These are phyloP conservation scores for Polytrichum formosum DNA, from an alignment of 225 moss, liverwort and hornwort genomes.

Conservation along the genomic window DNA sequence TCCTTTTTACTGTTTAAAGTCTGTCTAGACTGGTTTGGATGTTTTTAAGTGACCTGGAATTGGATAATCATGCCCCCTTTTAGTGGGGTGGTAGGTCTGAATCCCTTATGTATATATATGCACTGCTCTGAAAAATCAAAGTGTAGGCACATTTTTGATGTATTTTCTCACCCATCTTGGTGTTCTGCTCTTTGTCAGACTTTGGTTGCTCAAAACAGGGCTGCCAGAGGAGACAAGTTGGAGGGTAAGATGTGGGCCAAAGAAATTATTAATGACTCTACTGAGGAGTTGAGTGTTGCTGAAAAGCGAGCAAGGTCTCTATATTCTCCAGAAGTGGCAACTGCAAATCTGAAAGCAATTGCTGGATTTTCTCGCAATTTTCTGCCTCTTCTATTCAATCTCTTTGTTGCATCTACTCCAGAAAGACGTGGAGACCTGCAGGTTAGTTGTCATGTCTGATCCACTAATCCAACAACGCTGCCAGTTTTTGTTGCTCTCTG, in stretches of 20 bases:
- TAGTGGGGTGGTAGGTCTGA: no score
- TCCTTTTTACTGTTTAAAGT: no score
- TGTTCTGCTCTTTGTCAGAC: conserved; percentile 23
- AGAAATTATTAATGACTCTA: conserved; percentile 47
- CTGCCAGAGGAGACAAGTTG: conserved; percentile 80
- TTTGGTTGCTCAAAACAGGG: conserved; percentile 80
- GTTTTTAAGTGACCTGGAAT: no score
- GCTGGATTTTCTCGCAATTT: conserved; percentile 86
- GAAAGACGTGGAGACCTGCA: conserved; percentile 95
- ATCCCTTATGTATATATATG: no score
- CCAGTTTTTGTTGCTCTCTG: no score
- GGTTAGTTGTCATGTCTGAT: conserved; percentile 18
- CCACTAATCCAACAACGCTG: no score
- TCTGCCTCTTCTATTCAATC: conserved; percentile 88
- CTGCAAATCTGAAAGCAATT: conserved; percentile 73
- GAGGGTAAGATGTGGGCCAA: conserved; percentile 59
- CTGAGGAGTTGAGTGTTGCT: conserved; percentile 53
- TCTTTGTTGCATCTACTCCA: conserved; percentile 70
- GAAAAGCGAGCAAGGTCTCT: conserved; percentile 64
- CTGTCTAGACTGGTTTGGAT: no score
- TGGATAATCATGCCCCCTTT: no score
- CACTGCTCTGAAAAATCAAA: no score
- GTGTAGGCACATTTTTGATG: not conserved
- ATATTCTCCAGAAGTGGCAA: conserved; percentile 75
- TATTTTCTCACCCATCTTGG: not conserved